Evolutionary conservation across 225 moss, liverwort and hornwort genomes (phyloP), one percentile per base, ranked within the genome.

Genomic region (Bryum argenteum): DNA sequence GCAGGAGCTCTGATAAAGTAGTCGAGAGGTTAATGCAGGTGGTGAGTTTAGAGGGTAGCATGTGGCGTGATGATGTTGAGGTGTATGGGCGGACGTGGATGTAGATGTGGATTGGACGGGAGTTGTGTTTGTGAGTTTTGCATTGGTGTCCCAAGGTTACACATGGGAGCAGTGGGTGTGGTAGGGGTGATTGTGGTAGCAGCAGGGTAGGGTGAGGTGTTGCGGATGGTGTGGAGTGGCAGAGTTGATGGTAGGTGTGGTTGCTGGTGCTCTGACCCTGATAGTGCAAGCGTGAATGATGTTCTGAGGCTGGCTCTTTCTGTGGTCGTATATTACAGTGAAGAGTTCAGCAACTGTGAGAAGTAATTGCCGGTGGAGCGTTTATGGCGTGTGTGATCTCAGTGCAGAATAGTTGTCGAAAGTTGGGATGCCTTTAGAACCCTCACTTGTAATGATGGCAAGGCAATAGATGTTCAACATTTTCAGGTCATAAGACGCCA

Each of bases 311-410:
- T 83, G 86, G 83, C 70, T 78, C 78, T 87, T 48, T 78, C 80
- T 87, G 86, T 87, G 83, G 73, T 83, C 86, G 78, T 77, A 80
- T 80, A 80, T 82, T 83, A 80, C 86, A 87, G 83, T 83, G 87
- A 87, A 87, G 81, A 73, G 87, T 73, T 79, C 74, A 81, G 87
- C 76, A 81, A 79, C 81, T 84, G 83, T 87, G 83, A 79, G 79
- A 80, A 83, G 86, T 87, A 72, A 75, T 83, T 80, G 80, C 83
- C 76, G 84, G 79, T 87, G 87, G 83, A 87, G 87, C 84, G 81
- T 76, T 84, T 83, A 81, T 81, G 83, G 81, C 83, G 81, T 83
- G 80, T 85, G 83, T 84, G 87, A 79, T 63, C 72, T 72, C 87
- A 79, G 76, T 76, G 81, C 84, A 84, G 76, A 87, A 67, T 79